Conservation (phyloP, 495 filamentous ascomycete species). For the Thozetella sp. region DNA sequence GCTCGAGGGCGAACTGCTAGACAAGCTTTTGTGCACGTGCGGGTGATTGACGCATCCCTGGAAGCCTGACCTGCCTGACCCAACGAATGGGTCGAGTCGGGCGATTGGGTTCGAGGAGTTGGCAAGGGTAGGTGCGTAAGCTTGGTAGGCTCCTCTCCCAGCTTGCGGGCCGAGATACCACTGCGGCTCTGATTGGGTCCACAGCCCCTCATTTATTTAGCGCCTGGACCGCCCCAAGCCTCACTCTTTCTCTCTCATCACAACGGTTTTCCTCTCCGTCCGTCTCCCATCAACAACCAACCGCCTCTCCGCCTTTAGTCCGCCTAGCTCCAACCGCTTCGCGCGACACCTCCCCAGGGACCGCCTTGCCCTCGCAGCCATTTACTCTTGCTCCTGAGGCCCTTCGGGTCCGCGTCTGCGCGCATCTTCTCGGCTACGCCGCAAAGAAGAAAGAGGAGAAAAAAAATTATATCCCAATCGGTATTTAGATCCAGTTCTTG, state of each 20-base stretch:
- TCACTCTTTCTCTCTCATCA: constrained; percentile 1
- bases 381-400: background rate
- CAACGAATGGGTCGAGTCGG: background rate
- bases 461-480: no score
- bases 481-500: background rate
- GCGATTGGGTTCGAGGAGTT: constrained; percentile 3
- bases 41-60: background rate
- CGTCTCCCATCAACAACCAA: background rate
- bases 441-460: no score
- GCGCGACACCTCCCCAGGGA: background rate
- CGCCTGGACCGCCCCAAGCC: background rate
- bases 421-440: no score
- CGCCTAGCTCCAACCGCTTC: background rate
- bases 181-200: constrained; percentile 1
- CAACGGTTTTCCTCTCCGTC: constrained; percentile 1
- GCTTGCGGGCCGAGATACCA: background rate
- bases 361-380: background rate
- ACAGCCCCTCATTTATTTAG: background rate
- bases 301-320: constrained; percentile 2
- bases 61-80: constrained; percentile 1
- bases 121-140: background rate
- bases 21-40: constrained; percentile 2
- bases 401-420: no score
- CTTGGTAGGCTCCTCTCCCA: no score
- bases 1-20: background rate